A percentile compares a stretch with the other conserved stretches of the same genome.
Conservation (phyloP, 768 basidiomycete genomes). For the Hypholoma sublateritium region DNA sequence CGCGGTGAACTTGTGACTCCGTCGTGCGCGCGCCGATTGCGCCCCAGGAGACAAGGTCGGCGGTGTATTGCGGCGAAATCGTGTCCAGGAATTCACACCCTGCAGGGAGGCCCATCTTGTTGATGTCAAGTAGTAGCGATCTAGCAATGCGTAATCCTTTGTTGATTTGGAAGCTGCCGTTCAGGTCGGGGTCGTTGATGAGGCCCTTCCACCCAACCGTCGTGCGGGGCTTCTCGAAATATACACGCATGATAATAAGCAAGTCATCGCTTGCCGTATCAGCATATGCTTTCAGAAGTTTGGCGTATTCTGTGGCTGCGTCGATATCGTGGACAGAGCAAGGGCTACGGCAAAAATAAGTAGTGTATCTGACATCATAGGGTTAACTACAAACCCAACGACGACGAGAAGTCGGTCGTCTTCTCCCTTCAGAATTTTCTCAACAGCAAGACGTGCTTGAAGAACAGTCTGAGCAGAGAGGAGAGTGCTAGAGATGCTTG, state of each 20-base stretch:
- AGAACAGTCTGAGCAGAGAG: constrained; percentile 86
- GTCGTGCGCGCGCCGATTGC: constrained; percentile 95
- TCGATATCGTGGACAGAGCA: constrained; percentile 94
- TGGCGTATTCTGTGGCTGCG: constrained; percentile 86
- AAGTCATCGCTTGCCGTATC: constrained; percentile 81
- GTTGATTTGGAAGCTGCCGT: constrained; percentile 94
- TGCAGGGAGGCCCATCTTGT: constrained; percentile 86
- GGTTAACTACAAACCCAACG: constrained; percentile 61
- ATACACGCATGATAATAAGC: constrained; percentile 95
- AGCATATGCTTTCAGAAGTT: constrained; percentile 75
- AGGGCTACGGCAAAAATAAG: constrained; percentile 48
- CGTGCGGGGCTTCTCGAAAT: constrained; percentile 96
- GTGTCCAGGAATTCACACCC: constrained; percentile 94
- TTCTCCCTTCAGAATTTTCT: constrained; percentile 77
- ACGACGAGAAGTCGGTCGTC: constrained; percentile 94
- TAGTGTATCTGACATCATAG: no score
- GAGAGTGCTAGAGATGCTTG: constrained; percentile 52
- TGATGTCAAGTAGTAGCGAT: constrained; percentile 82
- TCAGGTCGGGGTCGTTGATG: constrained; percentile 96
- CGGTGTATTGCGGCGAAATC: constrained; percentile 80
- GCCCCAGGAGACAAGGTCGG: constrained; percentile 89
- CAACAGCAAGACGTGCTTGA: constrained; percentile 76
- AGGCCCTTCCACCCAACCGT: constrained; percentile 99
- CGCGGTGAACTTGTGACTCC: constrained; percentile 91
- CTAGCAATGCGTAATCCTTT: constrained; percentile 90